Evolutionary conservation across 164 flowering plant genomes (phyloP), one percentile per base, ranked within the genome.

Genomic region (Paratinospora sagittata): DNA sequence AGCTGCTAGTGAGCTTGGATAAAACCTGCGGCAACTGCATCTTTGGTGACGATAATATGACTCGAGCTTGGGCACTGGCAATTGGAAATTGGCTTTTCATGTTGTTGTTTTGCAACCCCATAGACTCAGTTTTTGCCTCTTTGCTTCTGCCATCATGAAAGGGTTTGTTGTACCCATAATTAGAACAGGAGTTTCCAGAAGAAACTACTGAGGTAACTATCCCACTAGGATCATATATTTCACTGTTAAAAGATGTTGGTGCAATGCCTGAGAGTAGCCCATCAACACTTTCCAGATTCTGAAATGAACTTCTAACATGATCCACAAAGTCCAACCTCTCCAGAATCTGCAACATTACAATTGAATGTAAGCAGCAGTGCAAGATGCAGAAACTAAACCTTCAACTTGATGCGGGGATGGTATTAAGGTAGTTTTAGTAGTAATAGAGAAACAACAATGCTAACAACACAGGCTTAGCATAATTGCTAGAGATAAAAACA

Each of bases 241-340:
- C 83, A 71, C 13, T 63, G 52, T 72, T 71, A 19, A 83, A 71
- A 70, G 80, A 68, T n/a, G 71, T 73, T 24, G 77, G 70, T 34
- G 66, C 66, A 69, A 71, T 72, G 47, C 63, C 77, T 19, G 70
- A 24, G 39, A 73, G 27, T 23, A 73, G 23, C 24, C 78, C 81
- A 60, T 73, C 65, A 67, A 65, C 33, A 70, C 74, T 73, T 73
- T 68, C 81, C 65, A 81, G 75, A 63, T 73, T 80, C 64, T 27
- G 58, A 27, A 90, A 80, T 76, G 76, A 67, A 65, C 75, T 74
- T 73, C 72, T 82, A 68, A 85, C 73, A 65, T 84, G 85, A 73
- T 85, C 77, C 76, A 85, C 75, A 72, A 93, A 83, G 39, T 85
- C 88, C 58, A 61, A 63, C 2, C 70, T 85, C 78, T 91, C 90